Evolutionary conservation across 257 asterid genomes (phyloP).

Genomic region (Cynanchum wilfordii): DNA sequence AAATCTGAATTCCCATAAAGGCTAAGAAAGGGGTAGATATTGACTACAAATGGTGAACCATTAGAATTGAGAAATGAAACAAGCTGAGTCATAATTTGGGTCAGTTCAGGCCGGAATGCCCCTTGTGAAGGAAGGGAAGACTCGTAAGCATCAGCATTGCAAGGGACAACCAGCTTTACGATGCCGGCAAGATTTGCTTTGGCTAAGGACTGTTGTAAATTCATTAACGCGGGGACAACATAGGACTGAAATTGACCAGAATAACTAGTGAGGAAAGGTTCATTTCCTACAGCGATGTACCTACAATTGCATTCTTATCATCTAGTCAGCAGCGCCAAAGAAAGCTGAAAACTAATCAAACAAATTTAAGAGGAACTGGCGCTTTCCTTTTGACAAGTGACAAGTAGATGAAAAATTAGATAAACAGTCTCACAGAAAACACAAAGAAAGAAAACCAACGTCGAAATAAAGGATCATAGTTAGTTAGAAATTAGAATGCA

Average conservation of each 20-base stretch:
- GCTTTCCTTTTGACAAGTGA: not conserved
- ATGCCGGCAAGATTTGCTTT: slow-evolving; percentile 64
- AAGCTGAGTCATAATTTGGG: slow-evolving; percentile 67
- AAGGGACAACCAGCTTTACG: slow-evolving; percentile 83
- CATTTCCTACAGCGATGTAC: slow-evolving; percentile 90
- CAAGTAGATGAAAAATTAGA: not conserved
- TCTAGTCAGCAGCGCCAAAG: slow-evolving; percentile 21
- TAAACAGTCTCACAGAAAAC: not conserved
- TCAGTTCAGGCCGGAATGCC: slow-evolving; percentile 72
- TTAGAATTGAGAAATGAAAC: slow-evolving; percentile 75
- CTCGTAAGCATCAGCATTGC: slow-evolving; percentile 97
- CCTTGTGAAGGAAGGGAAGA: slow-evolving; percentile 87
- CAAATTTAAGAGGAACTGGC: not conserved
- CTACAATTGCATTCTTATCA: slow-evolving; percentile 33
- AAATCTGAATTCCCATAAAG: slow-evolving; percentile 78
- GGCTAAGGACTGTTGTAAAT: slow-evolving; percentile 64
- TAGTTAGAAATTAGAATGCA: not conserved
- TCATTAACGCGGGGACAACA: slow-evolving; percentile 66
- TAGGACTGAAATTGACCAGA: slow-evolving; percentile 72
- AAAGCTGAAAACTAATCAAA: slow-evolving; percentile 7
- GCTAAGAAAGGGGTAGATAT: slow-evolving; percentile 87
- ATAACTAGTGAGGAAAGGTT: slow-evolving; percentile 79
- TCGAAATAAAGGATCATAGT: not conserved
- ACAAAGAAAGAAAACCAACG: not conserved
- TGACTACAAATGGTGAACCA: slow-evolving; percentile 80